These are phyloP conservation scores for Syzygium aqueum DNA, from an alignment of 345 rosid genomes.

Conservation along the genomic window DNA sequence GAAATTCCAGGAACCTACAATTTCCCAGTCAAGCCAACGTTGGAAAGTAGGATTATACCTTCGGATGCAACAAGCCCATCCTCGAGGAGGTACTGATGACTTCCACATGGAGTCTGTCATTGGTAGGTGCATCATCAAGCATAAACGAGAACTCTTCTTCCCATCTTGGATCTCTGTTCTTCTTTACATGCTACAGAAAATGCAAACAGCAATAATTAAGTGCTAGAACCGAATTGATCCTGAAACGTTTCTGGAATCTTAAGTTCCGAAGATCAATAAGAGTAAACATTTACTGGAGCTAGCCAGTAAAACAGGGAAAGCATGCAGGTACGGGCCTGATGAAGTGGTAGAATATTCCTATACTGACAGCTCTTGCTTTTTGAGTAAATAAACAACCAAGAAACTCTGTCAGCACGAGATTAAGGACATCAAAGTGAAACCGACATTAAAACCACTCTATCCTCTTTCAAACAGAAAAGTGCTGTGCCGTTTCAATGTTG, in stretches of 20 bases:
- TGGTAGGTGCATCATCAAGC: slow-evolving; percentile 71
- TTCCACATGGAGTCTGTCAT: slow-evolving; percentile 73
- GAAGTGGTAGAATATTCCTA: background rate
- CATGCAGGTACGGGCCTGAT: background rate
- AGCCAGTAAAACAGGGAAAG: background rate
- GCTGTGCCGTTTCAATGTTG: background rate
- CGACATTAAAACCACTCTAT: background rate
- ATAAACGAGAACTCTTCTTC: slow-evolving; percentile 81
- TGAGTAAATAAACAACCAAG: background rate
- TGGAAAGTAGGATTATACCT: slow-evolving; percentile 29
- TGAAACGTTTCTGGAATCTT: background rate
- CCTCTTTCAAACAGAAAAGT: background rate
- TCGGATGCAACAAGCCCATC: slow-evolving; percentile 73
- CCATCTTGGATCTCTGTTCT: slow-evolving; percentile 91
- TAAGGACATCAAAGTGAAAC: background rate
- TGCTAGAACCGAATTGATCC: background rate
- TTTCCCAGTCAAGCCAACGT: background rate
- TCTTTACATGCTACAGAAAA: slow-evolving; percentile 52
- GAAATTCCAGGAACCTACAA: background rate
- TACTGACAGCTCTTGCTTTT: background rate
- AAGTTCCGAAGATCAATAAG: background rate
- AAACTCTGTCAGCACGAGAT: background rate
- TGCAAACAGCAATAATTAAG: background rate
- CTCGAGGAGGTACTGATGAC: slow-evolving; percentile 71
- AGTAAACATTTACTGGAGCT: background rate